These are phyloP conservation scores for Puccinia coronata DNA, from an alignment of 1,284 basidiomycete species.

Conservation along the genomic window DNA sequence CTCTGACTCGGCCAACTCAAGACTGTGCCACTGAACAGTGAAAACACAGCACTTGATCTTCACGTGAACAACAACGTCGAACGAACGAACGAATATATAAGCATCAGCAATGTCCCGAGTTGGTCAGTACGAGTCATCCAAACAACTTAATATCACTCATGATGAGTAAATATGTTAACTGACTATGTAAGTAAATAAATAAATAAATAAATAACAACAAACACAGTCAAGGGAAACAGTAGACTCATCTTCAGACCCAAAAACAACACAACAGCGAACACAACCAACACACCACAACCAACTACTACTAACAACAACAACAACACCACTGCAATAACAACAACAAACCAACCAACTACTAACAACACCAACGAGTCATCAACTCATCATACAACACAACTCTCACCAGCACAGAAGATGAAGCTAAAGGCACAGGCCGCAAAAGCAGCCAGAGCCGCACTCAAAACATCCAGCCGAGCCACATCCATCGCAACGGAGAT, in stretches of 20 bases:
- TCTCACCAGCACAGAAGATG: constrained; percentile 43
- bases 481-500: constrained; percentile 8
- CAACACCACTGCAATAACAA: not conserved
- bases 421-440: constrained; percentile 36
- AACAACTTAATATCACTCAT: not conserved
- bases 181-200: no score
- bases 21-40: no score
- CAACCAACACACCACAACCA: not conserved
- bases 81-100: no score
- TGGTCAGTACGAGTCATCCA: no score
- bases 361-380: not conserved
- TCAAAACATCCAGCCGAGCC: constrained; percentile 26
- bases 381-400: not conserved
- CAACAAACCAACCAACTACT: not conserved
- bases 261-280: not conserved
- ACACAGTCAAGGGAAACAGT: not conserved
- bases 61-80: no score
- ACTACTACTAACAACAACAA: no score
- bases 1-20: no score
- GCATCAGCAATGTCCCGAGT: not conserved
- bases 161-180: no score
- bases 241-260: not conserved
- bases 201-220: not conserved
- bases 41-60: no score
- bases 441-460: constrained; percentile 41